These are phyloP conservation scores for Aspergillus brunneoviolaceus DNA, from an alignment of 2,329 filamentous ascomycete species.

Conservation along the genomic window DNA sequence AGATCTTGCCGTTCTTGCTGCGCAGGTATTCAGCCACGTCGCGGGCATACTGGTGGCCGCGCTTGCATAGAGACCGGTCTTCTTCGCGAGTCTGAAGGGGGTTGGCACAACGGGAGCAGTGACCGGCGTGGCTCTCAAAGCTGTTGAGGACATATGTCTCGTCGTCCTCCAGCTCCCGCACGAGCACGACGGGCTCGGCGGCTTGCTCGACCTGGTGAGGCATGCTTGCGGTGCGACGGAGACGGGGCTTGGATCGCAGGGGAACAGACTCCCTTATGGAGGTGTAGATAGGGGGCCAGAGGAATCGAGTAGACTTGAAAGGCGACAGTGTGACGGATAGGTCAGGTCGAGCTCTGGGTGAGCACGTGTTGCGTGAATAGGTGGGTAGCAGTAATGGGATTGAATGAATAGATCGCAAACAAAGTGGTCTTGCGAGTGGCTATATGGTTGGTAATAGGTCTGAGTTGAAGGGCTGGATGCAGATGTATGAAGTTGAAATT, in stretches of 20 bases:
- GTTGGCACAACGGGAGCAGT: slow-evolving; percentile 35
- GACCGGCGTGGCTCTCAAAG: slow-evolving; percentile 39
- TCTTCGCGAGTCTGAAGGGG: slow-evolving; percentile 28
- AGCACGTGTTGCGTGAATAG: neutral
- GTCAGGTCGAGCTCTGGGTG: neutral
- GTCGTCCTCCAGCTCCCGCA: slow-evolving; percentile 37
- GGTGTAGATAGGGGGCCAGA: slow-evolving; percentile 21
- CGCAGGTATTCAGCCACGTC: slow-evolving; percentile 39
- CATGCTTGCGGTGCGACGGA: slow-evolving; percentile 32
- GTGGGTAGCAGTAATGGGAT: neutral
- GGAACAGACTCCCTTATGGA: slow-evolving; percentile 22
- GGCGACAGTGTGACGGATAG: slow-evolving; percentile 34
- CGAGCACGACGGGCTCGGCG: slow-evolving; percentile 26
- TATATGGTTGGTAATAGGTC: too few species aligned
- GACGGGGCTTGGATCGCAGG: slow-evolving; percentile 16
- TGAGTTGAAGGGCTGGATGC: neutral
- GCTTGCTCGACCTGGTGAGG: slow-evolving; percentile 28
- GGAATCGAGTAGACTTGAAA: slow-evolving; percentile 23
- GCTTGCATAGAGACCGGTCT: slow-evolving; percentile 34
- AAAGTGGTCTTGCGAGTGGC: too few species aligned
- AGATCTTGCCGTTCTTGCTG: slow-evolving; percentile 38
- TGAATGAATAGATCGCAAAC: neutral
- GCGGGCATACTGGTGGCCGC: slow-evolving; percentile 34
- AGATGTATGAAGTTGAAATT: neutral
- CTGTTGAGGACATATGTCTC: slow-evolving; percentile 38